phyloP scores from a whole-genome alignment of 306 rosid species.

The Prunus fruticosa region DNA sequence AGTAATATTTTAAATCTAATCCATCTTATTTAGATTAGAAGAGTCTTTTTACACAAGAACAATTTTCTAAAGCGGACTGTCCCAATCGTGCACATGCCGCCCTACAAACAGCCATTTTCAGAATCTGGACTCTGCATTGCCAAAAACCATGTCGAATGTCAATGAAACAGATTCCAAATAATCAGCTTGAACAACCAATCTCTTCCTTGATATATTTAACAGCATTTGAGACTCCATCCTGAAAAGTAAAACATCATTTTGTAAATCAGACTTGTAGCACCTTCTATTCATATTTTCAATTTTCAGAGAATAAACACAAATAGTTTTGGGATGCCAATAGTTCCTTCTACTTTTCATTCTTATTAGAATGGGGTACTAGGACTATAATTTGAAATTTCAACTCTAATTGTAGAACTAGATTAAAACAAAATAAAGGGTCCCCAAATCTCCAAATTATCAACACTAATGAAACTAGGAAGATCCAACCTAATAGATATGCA shows the following conservation, averaged over 20 bases:
- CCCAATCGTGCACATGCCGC: neutral
- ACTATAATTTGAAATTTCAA: neutral
- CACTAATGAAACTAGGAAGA: neutral
- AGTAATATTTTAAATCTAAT: too few species aligned
- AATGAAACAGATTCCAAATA: neutral
- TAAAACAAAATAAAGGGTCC: neutral
- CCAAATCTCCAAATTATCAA: neutral
- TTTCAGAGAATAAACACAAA: neutral
- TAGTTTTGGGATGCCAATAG: neutral
- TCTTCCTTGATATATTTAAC: slow-evolving; percentile 56
- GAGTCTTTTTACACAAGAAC: too few species aligned
- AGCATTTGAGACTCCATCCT: slow-evolving; percentile 77
- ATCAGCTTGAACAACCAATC: slow-evolving; percentile 25
- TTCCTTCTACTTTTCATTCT: neutral
- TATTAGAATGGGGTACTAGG: neutral
- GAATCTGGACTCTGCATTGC: neutral
- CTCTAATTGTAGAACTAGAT: neutral
- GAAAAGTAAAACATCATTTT: slow-evolving; percentile 23
- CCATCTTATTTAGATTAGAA: too few species aligned
- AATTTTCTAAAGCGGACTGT: neutral
- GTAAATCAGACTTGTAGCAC: slow-evolving; percentile 1
- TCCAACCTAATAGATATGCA: neutral
- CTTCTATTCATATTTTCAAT: neutral
- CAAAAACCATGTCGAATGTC: neutral
- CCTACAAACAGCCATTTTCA: neutral